Conservation (phyloP, 2,329 filamentous ascomycete species). For the Lizonia empirigonia region DNA sequence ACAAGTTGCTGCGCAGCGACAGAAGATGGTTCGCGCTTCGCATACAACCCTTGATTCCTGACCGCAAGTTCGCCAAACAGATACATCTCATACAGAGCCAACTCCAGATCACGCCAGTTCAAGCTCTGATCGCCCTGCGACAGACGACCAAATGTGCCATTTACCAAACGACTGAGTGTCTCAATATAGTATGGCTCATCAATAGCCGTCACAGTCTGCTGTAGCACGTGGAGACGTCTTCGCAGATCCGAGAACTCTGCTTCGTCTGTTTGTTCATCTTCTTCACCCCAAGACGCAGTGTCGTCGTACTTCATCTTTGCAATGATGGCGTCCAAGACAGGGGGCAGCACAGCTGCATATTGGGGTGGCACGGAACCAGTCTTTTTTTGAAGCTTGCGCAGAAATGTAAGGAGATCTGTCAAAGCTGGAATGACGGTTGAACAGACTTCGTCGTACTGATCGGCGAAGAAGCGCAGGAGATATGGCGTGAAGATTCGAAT, state of each 20-base stretch:
- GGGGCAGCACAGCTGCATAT: conserved; percentile 81
- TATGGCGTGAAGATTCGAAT: conserved; percentile 84
- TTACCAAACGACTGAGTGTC: conserved; percentile 85
- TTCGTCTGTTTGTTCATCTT: conserved; percentile 94
- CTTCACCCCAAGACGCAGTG: conserved; percentile 88
- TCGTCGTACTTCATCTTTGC: conserved; percentile 98
- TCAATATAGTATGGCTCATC: conserved; percentile 89
- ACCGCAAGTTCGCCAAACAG: conserved; percentile 94
- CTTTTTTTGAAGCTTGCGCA: conserved; percentile 75
- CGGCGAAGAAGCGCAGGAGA: conserved; percentile 90
- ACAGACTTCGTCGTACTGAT: conserved; percentile 98
- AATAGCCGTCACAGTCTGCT: conserved; percentile 89
- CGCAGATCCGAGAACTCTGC: conserved; percentile 96
- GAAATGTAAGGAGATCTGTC: conserved; percentile 87
- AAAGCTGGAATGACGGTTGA: conserved; percentile 92
- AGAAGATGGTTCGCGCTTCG: conserved; percentile 80
- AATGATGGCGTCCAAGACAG: conserved; percentile 89
- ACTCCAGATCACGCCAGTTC: conserved; percentile 93
- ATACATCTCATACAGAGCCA: conserved; percentile 94
- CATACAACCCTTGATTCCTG: conserved; percentile 82
- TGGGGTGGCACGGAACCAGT: conserved; percentile 69
- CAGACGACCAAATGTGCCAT: conserved; percentile 80
- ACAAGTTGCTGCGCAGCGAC: conserved; percentile 80
- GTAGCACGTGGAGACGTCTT: conserved; percentile 84
- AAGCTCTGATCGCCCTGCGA: conserved; percentile 72